Evolutionary conservation across 768 basidiomycete genomes (phyloP).

Genomic region (Suillus spraguei): DNA sequence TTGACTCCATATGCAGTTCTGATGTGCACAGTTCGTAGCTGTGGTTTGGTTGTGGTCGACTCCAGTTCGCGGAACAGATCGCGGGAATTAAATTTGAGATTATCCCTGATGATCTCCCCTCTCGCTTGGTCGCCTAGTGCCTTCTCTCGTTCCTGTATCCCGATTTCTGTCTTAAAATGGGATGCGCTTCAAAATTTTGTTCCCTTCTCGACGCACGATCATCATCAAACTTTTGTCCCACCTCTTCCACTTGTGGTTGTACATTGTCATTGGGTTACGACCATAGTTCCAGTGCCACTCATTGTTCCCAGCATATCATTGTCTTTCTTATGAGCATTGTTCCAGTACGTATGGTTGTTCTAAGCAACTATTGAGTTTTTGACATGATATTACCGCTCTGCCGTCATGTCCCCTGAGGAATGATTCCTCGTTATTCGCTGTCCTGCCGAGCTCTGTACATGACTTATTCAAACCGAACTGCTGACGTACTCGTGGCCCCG

Average conservation of each 20-base stretch:
- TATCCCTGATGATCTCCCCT: neutral
- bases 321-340: neutral
- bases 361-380: neutral
- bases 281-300: neutral
- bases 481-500: neutral
- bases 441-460: neutral
- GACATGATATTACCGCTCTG: neutral
- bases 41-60: neutral
- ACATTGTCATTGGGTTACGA: neutral
- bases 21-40: neutral
- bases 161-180: neutral
- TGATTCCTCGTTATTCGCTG: neutral
- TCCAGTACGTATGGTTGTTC: neutral
- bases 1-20: neutral
- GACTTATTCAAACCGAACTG: neutral
- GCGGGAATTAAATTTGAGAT: conserved; percentile 3
- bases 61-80: neutral
- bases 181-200: neutral
- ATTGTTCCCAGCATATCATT: neutral
- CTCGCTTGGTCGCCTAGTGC: neutral
- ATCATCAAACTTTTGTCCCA: neutral
- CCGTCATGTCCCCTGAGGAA: neutral
- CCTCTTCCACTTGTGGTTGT: neutral
- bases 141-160: neutral
- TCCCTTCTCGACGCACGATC: neutral